These are phyloP conservation scores for Lasiodiplodia gonubiensis DNA, from an alignment of 2,329 filamentous ascomycete species.

Conservation along the genomic window DNA sequence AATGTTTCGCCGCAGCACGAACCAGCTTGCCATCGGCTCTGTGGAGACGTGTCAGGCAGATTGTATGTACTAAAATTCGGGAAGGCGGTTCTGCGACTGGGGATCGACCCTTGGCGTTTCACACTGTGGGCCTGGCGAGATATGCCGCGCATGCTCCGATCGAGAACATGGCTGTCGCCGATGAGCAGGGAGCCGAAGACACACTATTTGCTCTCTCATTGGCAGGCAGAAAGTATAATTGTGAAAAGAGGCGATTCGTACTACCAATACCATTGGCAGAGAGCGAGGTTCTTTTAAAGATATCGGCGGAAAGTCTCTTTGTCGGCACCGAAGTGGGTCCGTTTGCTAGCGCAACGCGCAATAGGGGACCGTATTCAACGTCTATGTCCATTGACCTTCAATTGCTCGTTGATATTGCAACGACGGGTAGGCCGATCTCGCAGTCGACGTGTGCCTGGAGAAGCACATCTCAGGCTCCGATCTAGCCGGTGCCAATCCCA, in stretches of 20 bases:
- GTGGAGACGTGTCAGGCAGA: conserved; percentile 6
- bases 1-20: background rate
- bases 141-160: background rate
- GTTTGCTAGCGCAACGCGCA: background rate
- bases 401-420: background rate
- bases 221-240: background rate
- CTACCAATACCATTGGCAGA: background rate
- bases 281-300: background rate
- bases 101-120: conserved; percentile 22
- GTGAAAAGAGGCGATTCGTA: background rate
- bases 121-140: conserved; percentile 2
- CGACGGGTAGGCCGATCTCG: background rate
- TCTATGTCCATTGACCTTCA: background rate
- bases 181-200: background rate
- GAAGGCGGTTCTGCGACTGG: background rate
- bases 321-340: background rate
- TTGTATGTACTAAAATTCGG: conserved; percentile 8
- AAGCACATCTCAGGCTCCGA: background rate
- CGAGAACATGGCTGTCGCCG: background rate
- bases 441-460: background rate
- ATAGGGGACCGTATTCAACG: background rate
- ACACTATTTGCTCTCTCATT: background rate
- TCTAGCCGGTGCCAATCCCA: background rate
- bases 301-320: background rate
- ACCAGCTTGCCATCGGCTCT: background rate